phyloP scores from a whole-genome alignment of 1,284 basidiomycete species.

The Paramarasmius palmivorus region DNA sequence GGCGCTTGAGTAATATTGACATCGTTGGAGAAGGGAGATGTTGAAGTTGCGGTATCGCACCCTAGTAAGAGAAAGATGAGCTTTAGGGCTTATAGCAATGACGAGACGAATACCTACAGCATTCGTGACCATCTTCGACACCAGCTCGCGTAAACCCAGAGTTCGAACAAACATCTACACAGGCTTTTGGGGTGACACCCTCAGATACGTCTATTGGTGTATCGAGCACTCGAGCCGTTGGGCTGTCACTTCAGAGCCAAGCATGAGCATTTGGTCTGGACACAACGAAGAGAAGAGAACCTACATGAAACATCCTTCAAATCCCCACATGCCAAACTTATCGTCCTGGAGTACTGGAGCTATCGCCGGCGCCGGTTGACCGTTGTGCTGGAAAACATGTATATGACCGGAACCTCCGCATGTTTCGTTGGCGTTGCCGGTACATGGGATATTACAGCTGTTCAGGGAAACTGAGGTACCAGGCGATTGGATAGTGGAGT shows the following conservation, averaged over 20 bases:
- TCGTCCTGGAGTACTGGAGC: constrained; percentile 23
- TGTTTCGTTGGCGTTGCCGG: constrained; percentile 34
- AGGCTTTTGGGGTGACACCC: constrained; percentile 39
- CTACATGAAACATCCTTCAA: constrained; percentile 40
- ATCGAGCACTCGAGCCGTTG: constrained; percentile 29
- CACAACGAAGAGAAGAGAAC: constrained; percentile 11
- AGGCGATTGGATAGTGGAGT: constrained; percentile 40
- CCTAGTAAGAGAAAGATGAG: constrained; percentile 22
- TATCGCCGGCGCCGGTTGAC: constrained; percentile 29
- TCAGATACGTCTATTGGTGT: constrained; percentile 35
- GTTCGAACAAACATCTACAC: constrained; percentile 37
- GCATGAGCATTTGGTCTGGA: background rate
- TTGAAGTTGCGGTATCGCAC: constrained; percentile 33
- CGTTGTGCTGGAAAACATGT: constrained; percentile 37
- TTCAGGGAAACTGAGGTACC: constrained; percentile 26
- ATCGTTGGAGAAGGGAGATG: constrained; percentile 17
- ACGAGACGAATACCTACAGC: constrained; percentile 30
- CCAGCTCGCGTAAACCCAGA: constrained; percentile 34
- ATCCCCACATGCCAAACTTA: constrained; percentile 27
- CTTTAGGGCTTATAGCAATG: background rate
- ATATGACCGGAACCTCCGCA: constrained; percentile 36
- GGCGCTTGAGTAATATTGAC: constrained; percentile 33
- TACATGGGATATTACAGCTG: constrained; percentile 36
- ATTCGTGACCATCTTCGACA: constrained; percentile 40
- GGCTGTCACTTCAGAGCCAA: constrained; percentile 30